Evolutionary conservation across 225 moss, liverwort and hornwort species (phyloP).

Genomic region (Rhytidiadelphus loreus): DNA sequence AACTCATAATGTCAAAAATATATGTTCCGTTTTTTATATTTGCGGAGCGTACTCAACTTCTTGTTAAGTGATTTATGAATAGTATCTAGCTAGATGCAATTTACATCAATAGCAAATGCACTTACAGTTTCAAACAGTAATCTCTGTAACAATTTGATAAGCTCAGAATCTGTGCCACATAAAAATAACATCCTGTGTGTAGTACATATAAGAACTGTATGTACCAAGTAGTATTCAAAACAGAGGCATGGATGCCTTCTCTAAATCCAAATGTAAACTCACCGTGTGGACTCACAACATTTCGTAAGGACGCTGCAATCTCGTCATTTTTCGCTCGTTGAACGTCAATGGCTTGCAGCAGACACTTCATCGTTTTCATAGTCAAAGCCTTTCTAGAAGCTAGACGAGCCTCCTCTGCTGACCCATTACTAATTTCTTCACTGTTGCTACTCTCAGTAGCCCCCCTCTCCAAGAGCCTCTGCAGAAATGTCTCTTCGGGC

Average conservation of each 20-base stretch:
- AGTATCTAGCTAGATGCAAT: neutral
- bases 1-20: neutral
- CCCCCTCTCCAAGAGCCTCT: conserved; percentile 81
- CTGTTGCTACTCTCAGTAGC: conserved; percentile 87
- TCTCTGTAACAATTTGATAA: neutral
- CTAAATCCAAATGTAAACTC: conserved; percentile 8
- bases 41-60: neutral
- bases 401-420: conserved; percentile 51
- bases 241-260: neutral
- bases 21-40: neutral
- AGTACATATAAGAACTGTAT: neutral
- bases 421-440: conserved; percentile 40
- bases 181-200: neutral
- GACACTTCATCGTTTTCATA: conserved; percentile 71
- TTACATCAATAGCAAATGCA: neutral
- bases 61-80: neutral
- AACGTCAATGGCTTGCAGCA: conserved; percentile 77
- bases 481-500: conserved; percentile 81
- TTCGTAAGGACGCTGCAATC: conserved; percentile 47
- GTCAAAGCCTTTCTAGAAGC: conserved; percentile 52
- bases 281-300: conserved; percentile 53
- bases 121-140: neutral
- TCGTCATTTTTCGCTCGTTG: conserved; percentile 74
- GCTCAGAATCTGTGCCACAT: neutral
- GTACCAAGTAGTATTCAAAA: neutral